Conservation (phyloP, 371 early-diverging fungal species). For the Zychaea mexicana region DNA sequence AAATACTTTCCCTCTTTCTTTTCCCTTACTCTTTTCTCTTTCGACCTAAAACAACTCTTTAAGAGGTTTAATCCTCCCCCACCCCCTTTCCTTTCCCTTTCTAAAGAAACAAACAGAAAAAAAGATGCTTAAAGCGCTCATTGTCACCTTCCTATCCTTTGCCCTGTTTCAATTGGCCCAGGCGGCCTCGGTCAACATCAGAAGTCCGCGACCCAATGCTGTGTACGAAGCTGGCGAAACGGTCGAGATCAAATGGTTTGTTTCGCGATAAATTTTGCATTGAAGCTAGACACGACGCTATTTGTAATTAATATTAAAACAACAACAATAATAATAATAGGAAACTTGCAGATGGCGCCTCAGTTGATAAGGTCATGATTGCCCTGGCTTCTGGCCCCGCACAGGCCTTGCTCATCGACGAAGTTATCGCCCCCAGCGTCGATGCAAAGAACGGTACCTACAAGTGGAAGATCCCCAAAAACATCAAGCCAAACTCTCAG, state of each 20-base stretch:
- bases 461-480: constrained; percentile 38
- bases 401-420: constrained; percentile 33
- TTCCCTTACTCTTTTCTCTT: constrained; percentile 8
- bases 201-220: constrained; percentile 29
- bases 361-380: constrained; percentile 25
- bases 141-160: constrained; percentile 16
- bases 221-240: constrained; percentile 35
- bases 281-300: not conserved
- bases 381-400: constrained; percentile 48
- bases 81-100: constrained; percentile 20
- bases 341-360: constrained; percentile 7
- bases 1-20: not conserved
- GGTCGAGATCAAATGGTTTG: constrained; percentile 44
- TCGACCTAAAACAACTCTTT: not conserved
- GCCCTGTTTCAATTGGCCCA: constrained; percentile 18
- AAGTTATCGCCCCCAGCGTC: constrained; percentile 39
- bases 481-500: constrained; percentile 34
- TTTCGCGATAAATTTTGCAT: not conserved
- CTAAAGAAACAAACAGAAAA: not conserved
- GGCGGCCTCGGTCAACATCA: constrained; percentile 22
- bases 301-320: not conserved
- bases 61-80: not conserved
- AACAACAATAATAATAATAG: constrained; percentile 4
- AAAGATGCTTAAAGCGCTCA: constrained; percentile 13
- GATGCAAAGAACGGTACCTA: constrained; percentile 32